These are phyloP conservation scores for Talaromyces sp. DNA, from an alignment of 2,329 filamentous ascomycete genomes.

Conservation along the genomic window DNA sequence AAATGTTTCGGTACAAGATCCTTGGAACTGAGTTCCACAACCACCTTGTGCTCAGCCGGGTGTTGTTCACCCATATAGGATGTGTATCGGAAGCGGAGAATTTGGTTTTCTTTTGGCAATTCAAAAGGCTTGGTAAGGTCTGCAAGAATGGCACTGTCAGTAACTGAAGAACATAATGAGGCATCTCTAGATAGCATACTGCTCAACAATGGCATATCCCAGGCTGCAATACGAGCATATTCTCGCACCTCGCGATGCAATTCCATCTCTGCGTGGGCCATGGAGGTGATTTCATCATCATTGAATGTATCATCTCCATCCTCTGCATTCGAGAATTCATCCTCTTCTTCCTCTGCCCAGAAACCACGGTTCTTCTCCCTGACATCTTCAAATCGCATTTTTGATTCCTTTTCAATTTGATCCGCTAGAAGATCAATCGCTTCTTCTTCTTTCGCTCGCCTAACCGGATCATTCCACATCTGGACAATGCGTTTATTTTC, in stretches of 20 bases:
- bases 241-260: slow-evolving; percentile 83
- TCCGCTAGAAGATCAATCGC: slow-evolving; percentile 33
- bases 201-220: slow-evolving; percentile 90
- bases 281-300: slow-evolving; percentile 77
- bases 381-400: slow-evolving; percentile 30
- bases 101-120: slow-evolving; percentile 60
- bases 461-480: slow-evolving; percentile 35
- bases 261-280: slow-evolving; percentile 83
- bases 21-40: slow-evolving; percentile 76
- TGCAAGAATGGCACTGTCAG: slow-evolving; percentile 36
- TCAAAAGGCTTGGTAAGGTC: slow-evolving; percentile 82
- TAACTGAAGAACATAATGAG: slow-evolving; percentile 2
- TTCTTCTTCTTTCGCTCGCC: slow-evolving; percentile 28
- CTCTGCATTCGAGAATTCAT: slow-evolving; percentile 46
- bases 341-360: slow-evolving; percentile 46
- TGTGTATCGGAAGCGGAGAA: slow-evolving; percentile 93
- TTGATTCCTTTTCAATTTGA: slow-evolving; percentile 31
- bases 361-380: slow-evolving; percentile 31
- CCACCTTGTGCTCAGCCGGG: slow-evolving; percentile 88
- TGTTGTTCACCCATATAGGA: slow-evolving; percentile 93
- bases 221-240: slow-evolving; percentile 81
- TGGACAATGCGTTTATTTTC: slow-evolving; percentile 36
- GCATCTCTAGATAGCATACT: slow-evolving; percentile 56
- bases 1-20: slow-evolving; percentile 64
- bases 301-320: slow-evolving; percentile 57